Conservation (phyloP, 139 green algal species). For the Edaphochlamys debaryana region DNA sequence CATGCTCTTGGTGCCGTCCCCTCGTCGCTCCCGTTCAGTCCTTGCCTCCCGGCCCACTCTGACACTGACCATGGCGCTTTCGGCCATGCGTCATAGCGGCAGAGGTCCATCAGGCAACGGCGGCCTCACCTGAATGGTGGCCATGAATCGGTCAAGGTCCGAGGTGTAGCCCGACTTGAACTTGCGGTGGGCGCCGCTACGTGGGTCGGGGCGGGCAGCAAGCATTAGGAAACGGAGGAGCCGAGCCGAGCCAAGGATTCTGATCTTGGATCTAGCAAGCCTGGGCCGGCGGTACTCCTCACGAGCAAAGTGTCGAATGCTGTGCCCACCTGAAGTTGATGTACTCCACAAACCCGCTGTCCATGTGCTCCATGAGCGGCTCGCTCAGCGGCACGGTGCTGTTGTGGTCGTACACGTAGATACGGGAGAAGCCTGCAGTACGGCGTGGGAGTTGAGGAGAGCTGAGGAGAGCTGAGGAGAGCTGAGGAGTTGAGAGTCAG, state of each 20-base stretch:
- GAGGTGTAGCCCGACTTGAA: constrained; percentile 45
- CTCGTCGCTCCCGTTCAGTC: too few species aligned
- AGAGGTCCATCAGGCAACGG: too few species aligned
- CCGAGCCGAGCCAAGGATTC: too few species aligned
- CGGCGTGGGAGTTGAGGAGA: neutral
- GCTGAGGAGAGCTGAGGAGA: neutral
- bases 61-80: too few species aligned
- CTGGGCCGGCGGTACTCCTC: too few species aligned
- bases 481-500: neutral
- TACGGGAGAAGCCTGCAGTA: constrained; percentile 36
- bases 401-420: constrained; percentile 67
- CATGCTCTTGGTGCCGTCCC: too few species aligned
- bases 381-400: constrained; percentile 43
- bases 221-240: too few species aligned
- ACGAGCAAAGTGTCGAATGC: too few species aligned
- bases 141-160: constrained; percentile 42
- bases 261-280: too few species aligned
- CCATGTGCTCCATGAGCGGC: constrained; percentile 30
- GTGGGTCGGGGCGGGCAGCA: too few species aligned
- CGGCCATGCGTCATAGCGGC: too few species aligned
- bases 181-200: constrained; percentile 32
- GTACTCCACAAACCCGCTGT: constrained; percentile 46
- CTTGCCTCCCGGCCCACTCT: too few species aligned
- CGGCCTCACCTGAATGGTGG: constrained; percentile 45
- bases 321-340: constrained; percentile 46